Evolutionary conservation across 352 stramenopile genomes (phyloP).

Genomic region (Globisporangium takayamanum): DNA sequence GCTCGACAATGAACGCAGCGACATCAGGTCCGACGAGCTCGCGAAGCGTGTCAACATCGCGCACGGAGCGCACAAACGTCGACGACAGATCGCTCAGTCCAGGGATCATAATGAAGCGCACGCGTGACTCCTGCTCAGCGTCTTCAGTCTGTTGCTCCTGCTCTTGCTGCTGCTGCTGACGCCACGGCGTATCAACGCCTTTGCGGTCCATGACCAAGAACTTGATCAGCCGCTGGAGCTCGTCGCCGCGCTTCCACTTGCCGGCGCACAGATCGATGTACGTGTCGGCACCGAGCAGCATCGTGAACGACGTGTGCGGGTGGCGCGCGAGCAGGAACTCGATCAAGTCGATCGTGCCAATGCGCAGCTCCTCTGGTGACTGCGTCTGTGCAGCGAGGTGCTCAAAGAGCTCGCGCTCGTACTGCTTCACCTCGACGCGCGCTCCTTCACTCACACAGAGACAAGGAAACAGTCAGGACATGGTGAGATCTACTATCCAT

Average conservation of each 20-base stretch:
- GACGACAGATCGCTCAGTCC: constrained; percentile 71
- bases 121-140: constrained; percentile 6
- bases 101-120: constrained; percentile 52
- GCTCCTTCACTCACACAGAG: constrained; percentile 11
- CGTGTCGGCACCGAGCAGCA: constrained; percentile 79
- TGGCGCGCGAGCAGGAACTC: constrained; percentile 36
- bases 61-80: constrained; percentile 43
- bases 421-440: constrained; percentile 44
- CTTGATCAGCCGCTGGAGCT: constrained; percentile 57
- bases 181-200: constrained; percentile 41
- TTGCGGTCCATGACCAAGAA: constrained; percentile 70
- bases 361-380: constrained; percentile 26
- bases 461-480: not conserved
- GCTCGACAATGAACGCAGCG: constrained; percentile 65
- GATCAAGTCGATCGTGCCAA: constrained; percentile 78
- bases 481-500: not conserved
- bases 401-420: constrained; percentile 67
- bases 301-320: constrained; percentile 51
- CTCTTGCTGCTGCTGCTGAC: constrained; percentile 4
- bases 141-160: not conserved
- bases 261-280: constrained; percentile 72
- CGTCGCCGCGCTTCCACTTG: constrained; percentile 84
- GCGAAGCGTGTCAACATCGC: constrained; percentile 30
- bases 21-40: constrained; percentile 42
- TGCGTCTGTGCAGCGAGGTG: constrained; percentile 18